A percentile compares a stretch with the other conserved stretches of the same genome.
Evolutionary conservation across 805 yeast species (phyloP).

Genomic region (Starmera pachycereana): DNA sequence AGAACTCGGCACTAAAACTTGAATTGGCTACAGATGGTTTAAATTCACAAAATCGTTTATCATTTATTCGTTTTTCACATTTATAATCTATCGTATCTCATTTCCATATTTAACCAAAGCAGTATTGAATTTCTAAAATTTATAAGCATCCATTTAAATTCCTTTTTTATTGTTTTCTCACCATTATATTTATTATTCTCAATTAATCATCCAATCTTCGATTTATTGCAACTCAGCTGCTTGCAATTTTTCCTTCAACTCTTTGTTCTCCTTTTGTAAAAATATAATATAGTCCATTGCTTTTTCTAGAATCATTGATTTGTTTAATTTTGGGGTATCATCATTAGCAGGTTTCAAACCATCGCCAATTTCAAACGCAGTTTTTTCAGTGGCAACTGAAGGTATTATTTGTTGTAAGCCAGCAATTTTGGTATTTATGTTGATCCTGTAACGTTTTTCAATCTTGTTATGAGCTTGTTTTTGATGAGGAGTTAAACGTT

Average conservation of each 20-base stretch:
- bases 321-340: conserved; percentile 39
- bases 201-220: too few species aligned
- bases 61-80: too few species aligned
- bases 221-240: conserved; percentile 12
- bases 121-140: too few species aligned
- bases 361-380: conserved; percentile 43
- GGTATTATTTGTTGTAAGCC: conserved; percentile 59
- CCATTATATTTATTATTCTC: too few species aligned
- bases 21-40: too few species aligned
- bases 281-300: conserved; percentile 52
- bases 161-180: too few species aligned
- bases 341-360: conserved; percentile 8
- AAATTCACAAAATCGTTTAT: too few species aligned
- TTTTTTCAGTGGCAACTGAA: conserved; percentile 50
- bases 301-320: conserved; percentile 57
- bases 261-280: conserved; percentile 39
- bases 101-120: too few species aligned
- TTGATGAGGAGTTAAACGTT: conserved; percentile 47
- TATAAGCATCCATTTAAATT: too few species aligned
- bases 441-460: conserved; percentile 61
- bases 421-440: conserved; percentile 63
- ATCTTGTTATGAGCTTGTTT: conserved; percentile 66
- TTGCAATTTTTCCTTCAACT: conserved; percentile 14
- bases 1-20: too few species aligned
- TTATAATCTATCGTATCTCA: too few species aligned